Evolutionary conservation across 1,284 basidiomycete species (phyloP).

Genomic region (Malassezia caprae): DNA sequence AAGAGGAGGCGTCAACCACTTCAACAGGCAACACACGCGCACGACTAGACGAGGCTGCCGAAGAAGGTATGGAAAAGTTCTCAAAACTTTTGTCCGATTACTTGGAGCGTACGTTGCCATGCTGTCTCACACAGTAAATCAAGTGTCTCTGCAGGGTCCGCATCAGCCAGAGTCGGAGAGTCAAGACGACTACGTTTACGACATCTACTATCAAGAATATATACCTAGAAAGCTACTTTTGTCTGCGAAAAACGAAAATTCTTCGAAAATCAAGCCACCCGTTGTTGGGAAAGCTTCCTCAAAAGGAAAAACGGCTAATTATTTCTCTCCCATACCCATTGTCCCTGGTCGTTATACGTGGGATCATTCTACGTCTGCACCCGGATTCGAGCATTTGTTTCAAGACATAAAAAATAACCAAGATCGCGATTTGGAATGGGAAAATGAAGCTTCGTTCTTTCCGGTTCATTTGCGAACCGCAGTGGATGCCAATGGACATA

Average conservation of each 20-base stretch:
- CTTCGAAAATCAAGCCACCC: neutral
- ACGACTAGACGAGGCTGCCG: constrained; percentile 21
- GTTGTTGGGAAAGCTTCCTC: constrained; percentile 19
- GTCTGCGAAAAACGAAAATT: neutral
- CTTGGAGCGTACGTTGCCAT: constrained; percentile 8
- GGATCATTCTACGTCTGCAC: constrained; percentile 11
- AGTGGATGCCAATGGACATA: constrained; percentile 6
- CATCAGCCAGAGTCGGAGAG: neutral
- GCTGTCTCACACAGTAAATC: neutral
- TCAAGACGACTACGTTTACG: constrained; percentile 40
- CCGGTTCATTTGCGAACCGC: constrained; percentile 10
- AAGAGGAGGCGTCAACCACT: neutral
- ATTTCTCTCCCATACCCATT: constrained; percentile 17
- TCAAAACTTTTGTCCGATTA: constrained; percentile 9
- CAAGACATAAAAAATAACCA: neutral
- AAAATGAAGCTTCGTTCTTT: constrained; percentile 3
- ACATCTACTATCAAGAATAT: constrained; percentile 40
- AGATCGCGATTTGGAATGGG: constrained; percentile 6
- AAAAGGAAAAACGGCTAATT: neutral
- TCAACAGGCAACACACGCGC: neutral
- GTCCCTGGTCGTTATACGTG: constrained; percentile 18
- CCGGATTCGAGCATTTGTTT: constrained; percentile 16
- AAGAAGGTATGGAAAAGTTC: constrained; percentile 16
- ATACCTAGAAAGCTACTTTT: constrained; percentile 13
- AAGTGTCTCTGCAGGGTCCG: constrained; percentile 8